Evolutionary conservation across 192 early-diverging fungal genomes (phyloP), one percentile per base, ranked within the genome.

Genomic region (Rhizophagus clarus): DNA sequence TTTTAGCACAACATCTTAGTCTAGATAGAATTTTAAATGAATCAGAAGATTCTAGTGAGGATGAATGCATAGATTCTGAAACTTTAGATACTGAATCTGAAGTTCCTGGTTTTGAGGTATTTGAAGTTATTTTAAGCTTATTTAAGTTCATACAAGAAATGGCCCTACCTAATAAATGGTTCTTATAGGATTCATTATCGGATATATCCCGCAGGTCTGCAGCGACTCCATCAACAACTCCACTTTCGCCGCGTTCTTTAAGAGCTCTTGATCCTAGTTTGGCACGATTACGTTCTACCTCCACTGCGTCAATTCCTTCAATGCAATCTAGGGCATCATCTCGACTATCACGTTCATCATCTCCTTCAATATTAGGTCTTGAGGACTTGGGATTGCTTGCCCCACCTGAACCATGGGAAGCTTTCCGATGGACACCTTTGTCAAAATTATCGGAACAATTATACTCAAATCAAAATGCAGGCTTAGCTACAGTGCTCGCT

Each of bases 11-110:
- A 72, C 87, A 89, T n/a, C 81, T 91, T 14, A 87, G 75, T 61
- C 72, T 91, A 49, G 90, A 91, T 32, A 84, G 81, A n/a, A 91
- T 91, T 80, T 79, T 91, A 70, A 91, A 91, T 72, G 90, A 89
- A 75, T 84, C 83, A 24, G 82, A 83, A 17, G 86, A 87, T 60
- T 83, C 85, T 12, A 84, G 84, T 63, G 85, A 82, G 17, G 84
- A 88, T 31, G 87, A 86, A 37, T 79, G 87, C 22, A 77, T 83
- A 51, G 86, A 82, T 79, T 85, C 85, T 12, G 85, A 88, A 71
- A 79, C 77, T 29, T 77, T 83, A 10, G 88, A 90, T 62, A 83
- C 84, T 8, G 88, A 87, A 61, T 88, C 88, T 64, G 81, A 79
- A 29, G 76, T 83, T 4, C 72, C 80, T 78, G 81, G 75, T 74